Evolutionary conservation across 257 asterid species (phyloP).

Genomic region (Haberlea rhodopensis): DNA sequence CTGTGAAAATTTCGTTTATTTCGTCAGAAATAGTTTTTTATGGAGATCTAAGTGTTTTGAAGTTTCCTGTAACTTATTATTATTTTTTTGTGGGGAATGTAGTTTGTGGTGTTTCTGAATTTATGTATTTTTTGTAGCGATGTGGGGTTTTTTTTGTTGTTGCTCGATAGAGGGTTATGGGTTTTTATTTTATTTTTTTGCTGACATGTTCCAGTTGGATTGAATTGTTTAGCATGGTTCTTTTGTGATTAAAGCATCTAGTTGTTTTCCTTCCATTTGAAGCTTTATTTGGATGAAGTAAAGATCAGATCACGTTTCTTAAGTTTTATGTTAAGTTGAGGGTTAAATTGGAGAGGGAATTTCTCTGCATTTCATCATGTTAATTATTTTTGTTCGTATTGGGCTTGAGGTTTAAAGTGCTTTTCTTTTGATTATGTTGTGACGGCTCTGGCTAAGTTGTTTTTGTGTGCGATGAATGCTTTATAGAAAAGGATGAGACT

Average conservation of each 20-base stretch:
- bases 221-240: neutral
- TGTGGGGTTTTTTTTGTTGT: slow-evolving; percentile 9
- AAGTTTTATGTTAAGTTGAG: neutral
- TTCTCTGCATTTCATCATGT: neutral
- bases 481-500: slow-evolving; percentile 1
- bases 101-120: slow-evolving; percentile 20
- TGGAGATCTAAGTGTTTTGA: slow-evolving; percentile 27
- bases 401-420: neutral
- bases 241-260: too few species aligned
- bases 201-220: neutral
- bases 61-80: neutral
- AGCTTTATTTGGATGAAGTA: neutral
- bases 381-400: neutral
- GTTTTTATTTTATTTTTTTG: neutral
- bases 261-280: neutral
- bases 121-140: slow-evolving; percentile 24
- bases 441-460: neutral
- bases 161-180: slow-evolving; percentile 11
- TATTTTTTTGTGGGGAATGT: slow-evolving; percentile 13
- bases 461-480: neutral
- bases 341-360: neutral
- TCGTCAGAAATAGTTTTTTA: slow-evolving; percentile 2
- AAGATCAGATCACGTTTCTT: neutral
- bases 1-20: slow-evolving; percentile 1
- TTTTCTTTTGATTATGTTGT: slow-evolving; percentile 1